Evolutionary conservation across 805 yeast species (phyloP).

Genomic region (Candida bentonensis): DNA sequence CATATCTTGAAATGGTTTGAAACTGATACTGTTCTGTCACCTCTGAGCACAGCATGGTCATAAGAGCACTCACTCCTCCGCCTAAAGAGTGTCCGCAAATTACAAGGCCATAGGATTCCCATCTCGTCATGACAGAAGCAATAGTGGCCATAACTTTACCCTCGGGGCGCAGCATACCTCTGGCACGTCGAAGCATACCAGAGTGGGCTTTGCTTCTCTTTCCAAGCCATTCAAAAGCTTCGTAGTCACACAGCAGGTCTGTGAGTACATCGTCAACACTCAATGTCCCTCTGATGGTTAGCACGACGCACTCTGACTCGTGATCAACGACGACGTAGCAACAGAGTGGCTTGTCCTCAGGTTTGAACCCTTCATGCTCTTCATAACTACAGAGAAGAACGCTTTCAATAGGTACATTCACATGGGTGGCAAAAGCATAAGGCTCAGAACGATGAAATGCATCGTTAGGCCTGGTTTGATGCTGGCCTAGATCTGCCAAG

Average conservation of each 20-base stretch:
- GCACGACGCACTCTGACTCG: constrained; percentile 18
- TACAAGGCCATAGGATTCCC: constrained; percentile 19
- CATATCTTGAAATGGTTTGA: constrained; percentile 12
- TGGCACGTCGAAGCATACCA: constrained; percentile 21
- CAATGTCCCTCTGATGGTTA: constrained; percentile 21
- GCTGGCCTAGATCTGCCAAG: constrained; percentile 16
- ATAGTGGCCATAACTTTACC: constrained; percentile 18
- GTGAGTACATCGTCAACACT: constrained; percentile 22
- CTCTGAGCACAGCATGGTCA: constrained; percentile 16
- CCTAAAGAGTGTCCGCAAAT: constrained; percentile 24
- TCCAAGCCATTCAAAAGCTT: constrained; percentile 18
- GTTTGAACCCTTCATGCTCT: constrained; percentile 11
- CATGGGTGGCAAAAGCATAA: constrained; percentile 20
- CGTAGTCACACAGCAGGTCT: constrained; percentile 20
- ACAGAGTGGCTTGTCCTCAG: constrained; percentile 19
- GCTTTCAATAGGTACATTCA: constrained; percentile 17
- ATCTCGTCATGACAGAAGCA: constrained; percentile 13
- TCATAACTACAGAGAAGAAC: constrained; percentile 19
- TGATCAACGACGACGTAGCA: constrained; percentile 21
- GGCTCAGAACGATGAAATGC: constrained; percentile 17
- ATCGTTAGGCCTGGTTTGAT: constrained; percentile 11
- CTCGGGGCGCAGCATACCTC: constrained; percentile 10
- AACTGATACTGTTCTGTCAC: constrained; percentile 9
- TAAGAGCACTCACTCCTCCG: constrained; percentile 21
- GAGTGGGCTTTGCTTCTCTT: constrained; percentile 17